A percentile compares a stretch with the other conserved stretches of the same genome.
Evolutionary conservation across 352 stramenopile species (phyloP).

Genomic region (Pythium dissimile): DNA sequence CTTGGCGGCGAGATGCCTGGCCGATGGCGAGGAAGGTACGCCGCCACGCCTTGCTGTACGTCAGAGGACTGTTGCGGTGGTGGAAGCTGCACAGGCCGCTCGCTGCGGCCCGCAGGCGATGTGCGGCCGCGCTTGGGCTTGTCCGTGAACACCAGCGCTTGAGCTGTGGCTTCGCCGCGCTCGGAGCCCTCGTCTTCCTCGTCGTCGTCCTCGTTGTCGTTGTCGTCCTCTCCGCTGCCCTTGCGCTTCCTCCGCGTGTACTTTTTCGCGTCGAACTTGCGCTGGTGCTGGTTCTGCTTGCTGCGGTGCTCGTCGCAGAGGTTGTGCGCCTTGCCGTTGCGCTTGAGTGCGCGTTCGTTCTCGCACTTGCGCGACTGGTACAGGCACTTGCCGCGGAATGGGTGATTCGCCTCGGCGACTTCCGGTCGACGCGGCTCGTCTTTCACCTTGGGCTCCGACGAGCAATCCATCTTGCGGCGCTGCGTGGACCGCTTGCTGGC

Average conservation of each 20-base stretch:
- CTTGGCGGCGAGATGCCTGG: not conserved
- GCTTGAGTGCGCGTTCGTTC: constrained; percentile 75
- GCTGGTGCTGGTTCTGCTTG: constrained; percentile 82
- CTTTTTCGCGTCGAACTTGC: constrained; percentile 82
- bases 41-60: not conserved
- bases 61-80: too few species aligned
- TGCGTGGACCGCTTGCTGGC: not conserved
- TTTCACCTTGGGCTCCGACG: not conserved
- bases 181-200: not conserved
- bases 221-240: constrained; percentile 22
- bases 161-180: constrained; percentile 5
- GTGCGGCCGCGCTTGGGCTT: too few species aligned
- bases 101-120: too few species aligned
- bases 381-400: constrained; percentile 62
- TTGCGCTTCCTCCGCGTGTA: constrained; percentile 47
- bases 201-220: constrained; percentile 4
- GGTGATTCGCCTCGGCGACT: not conserved
- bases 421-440: not conserved
- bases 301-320: constrained; percentile 70
- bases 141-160: too few species aligned
- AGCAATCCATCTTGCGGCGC: not conserved
- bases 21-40: not conserved
- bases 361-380: constrained; percentile 82
- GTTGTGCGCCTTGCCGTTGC: constrained; percentile 76
- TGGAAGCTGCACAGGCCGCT: too few species aligned